Percentiles rank a stretch among this genome's conserved stretches.
Evolutionary conservation across 495 filamentous ascomycete genomes (phyloP).

Genomic region (Hypoxylon trugodes): DNA sequence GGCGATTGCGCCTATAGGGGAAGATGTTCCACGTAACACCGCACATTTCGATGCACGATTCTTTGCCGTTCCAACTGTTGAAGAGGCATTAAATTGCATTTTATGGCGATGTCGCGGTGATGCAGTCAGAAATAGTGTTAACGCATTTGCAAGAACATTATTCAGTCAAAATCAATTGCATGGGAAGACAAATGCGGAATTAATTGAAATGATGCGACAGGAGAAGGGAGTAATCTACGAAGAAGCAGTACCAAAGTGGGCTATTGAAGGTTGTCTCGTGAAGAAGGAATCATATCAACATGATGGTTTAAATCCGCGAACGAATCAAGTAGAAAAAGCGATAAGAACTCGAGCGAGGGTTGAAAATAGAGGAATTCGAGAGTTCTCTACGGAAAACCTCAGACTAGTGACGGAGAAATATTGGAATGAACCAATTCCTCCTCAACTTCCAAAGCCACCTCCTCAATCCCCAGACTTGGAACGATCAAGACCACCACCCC

Average conservation of each 20-base stretch:
- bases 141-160: constrained; percentile 7
- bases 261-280: constrained; percentile 21
- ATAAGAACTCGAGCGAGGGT: not conserved
- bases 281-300: constrained; percentile 22
- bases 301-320: not conserved
- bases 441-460: constrained; percentile 4
- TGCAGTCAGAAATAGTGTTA: constrained; percentile 7
- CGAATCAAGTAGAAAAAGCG: not conserved
- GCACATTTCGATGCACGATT: constrained; percentile 22
- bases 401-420: constrained; percentile 20
- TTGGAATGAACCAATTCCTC: constrained; percentile 10
- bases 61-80: constrained; percentile 25
- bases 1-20: not conserved
- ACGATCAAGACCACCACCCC: not conserved
- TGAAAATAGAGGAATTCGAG: constrained; percentile 11
- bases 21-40: not conserved
- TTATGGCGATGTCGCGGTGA: constrained; percentile 17
- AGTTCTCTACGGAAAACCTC: constrained; percentile 14
- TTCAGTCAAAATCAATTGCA: constrained; percentile 6
- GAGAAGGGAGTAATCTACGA: constrained; percentile 19
- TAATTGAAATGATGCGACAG: constrained; percentile 17
- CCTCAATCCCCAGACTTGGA: too few species aligned
- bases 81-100: constrained; percentile 21
- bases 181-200: constrained; percentile 10
- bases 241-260: constrained; percentile 24